Base-by-base conservation (phyloP, 306 rosid species). In the Inga leiocalycina region DNA sequence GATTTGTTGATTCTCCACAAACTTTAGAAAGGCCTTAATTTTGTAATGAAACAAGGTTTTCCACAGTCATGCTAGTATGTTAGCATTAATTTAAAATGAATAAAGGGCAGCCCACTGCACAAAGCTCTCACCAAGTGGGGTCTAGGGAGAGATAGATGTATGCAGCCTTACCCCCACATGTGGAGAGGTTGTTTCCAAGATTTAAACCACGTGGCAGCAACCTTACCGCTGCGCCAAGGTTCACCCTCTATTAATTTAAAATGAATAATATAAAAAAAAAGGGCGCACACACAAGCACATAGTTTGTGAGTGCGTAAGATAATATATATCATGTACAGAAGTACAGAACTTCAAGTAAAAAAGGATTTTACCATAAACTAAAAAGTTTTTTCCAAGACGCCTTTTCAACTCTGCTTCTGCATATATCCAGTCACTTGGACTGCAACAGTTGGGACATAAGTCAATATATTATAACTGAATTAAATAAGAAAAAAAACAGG, bases 341-440 rank as follows among this genome's bases (percentile, higher is more conserved):
- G 15, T 41, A 76, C 27, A 69, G 75, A 74, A 65, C 43, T 77
- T 81, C 67, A 45, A 45, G 72, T 37, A 46, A 52, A 73, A 37
- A 70, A 65, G 56, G 34, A 80, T 65, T 64, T 74, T 80, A 93
- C 98, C 97, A 84, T 90, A 91, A n/a, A 93, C 89, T 83, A 96
- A 81, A 76, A 89, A 93, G 83, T 92, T 91, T 87, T 86, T 91
- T 72, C 98, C 99, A 7, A 93, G 93, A 62, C 90, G 97, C 87
- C 80, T 89, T 84, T 89, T 88, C 82, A 93, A 83, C 86, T 96
- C 98, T 22, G 92, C 92, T 89, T 96, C 98, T 41, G 87, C 92
- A 74, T 96, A 96, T 6, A 89, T 90, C 99, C 99, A 96, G 79
- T 96, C 99, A 79, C 89, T 90, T 66, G 97, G 90, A 92, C 99